Evolutionary conservation across 2,329 filamentous ascomycete species (phyloP).

Genomic region (Colletotrichum spaethianum): DNA sequence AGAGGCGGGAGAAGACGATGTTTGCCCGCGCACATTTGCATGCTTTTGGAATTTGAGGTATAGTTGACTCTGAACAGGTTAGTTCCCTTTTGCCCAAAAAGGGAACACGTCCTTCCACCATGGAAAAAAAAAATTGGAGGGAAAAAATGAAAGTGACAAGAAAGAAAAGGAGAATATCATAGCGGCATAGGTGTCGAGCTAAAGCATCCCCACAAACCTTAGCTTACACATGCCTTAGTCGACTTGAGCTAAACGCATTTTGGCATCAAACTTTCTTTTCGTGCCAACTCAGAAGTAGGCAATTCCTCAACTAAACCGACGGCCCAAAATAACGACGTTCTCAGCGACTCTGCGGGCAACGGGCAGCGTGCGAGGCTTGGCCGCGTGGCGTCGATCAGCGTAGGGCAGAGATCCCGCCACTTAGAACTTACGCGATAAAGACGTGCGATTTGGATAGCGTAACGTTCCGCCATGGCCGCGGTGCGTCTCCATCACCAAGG

Average conservation of each 20-base stretch:
- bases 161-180: constrained; percentile 11
- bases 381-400: neutral
- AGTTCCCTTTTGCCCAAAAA: constrained; percentile 9
- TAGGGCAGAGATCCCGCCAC: constrained; percentile 10
- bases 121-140: constrained; percentile 5
- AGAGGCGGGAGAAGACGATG: constrained; percentile 20
- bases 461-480: neutral
- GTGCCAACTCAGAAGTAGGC: constrained; percentile 20
- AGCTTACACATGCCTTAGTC: constrained; percentile 2
- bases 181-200: neutral
- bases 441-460: neutral
- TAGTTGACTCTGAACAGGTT: neutral
- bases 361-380: neutral
- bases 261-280: neutral
- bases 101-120: constrained; percentile 28
- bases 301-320: neutral
- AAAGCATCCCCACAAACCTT: constrained; percentile 10
- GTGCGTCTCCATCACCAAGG: neutral
- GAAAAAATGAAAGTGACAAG: too few species aligned
- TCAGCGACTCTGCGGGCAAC: neutral
- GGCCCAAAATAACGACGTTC: neutral
- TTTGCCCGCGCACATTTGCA: neutral
- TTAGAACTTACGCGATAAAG: neutral
- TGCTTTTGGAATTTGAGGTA: neutral
- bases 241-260: neutral